Evolutionary conservation across 805 yeast species (phyloP), one percentile per base, ranked within the genome.

Genomic region (Metschnikowia hibisci): DNA sequence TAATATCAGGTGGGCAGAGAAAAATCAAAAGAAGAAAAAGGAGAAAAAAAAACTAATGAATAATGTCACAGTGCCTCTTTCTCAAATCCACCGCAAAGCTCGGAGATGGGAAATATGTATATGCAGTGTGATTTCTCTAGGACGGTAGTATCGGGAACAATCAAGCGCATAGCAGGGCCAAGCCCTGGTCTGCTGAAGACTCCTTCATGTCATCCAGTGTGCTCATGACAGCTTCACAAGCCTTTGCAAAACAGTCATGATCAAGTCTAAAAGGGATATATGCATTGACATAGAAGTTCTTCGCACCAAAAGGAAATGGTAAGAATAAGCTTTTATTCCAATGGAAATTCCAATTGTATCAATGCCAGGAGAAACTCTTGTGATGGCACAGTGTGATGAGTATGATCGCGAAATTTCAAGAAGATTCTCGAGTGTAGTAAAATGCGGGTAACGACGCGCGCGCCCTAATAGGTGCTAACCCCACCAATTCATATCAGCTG

Each of bases 31-130:
- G n/a, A n/a, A n/a, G n/a, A n/a, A n/a, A n/a, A n/a, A n/a, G n/a
- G n/a, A 22, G 37, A 15, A 32, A 20, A 16, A 28, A 16, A 22
- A 18, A 12, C 4, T n/a, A 29, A 35, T 25, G 33, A 14, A 25
- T 41, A 62, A 79, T 84, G 87, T 84, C 73, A 77, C 85, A 74
- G 64, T 60, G 73, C 68, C 66, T 81, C 90, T 84, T 84, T 78
- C 77, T 87, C 88, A 80, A 71, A 79, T 76, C 78, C 88, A 82
- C 80, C 83, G 77, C 50, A 48, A 44, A 47, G 69, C 68, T 60
- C 74, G 72, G 80, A 77, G 79, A 80, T 80, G 89, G 87, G 81
- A 78, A 84, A 84, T 84, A 83, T 83, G 91, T 84, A 37, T 37
- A 37, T 37, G 79, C 73, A 56, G 60, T 74, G 88, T 76, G 58